These are phyloP conservation scores for Malus hybrid DNA, from an alignment of 331 rosid genomes.

Conservation along the genomic window DNA sequence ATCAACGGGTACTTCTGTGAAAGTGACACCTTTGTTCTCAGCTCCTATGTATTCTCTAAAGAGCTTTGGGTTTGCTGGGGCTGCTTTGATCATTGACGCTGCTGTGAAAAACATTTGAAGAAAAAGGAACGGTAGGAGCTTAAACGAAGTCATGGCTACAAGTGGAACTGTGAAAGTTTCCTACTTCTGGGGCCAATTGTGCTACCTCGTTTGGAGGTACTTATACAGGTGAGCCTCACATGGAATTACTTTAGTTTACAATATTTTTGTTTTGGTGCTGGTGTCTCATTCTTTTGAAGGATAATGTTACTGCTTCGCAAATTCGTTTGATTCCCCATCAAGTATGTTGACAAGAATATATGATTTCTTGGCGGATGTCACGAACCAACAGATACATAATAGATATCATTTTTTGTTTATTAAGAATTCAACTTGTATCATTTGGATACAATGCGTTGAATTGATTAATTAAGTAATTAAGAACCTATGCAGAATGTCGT, in stretches of 20 bases:
- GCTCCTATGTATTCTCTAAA: conserved; percentile 39
- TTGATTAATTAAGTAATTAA: neutral
- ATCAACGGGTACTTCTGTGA: conserved; percentile 21
- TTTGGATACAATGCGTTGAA: neutral
- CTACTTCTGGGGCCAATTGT: neutral
- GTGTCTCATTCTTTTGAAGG: neutral
- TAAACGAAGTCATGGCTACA: conserved; percentile 5
- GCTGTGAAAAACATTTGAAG: neutral
- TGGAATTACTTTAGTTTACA: neutral
- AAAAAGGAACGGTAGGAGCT: neutral
- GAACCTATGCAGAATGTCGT: neutral
- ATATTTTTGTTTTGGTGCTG: neutral
- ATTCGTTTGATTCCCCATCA: neutral
- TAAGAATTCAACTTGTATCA: neutral
- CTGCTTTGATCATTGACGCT: neutral
- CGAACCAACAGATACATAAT: neutral
- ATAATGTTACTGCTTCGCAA: neutral
- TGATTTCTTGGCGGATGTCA: neutral
- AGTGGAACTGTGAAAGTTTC: neutral
- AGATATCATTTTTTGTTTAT: neutral
- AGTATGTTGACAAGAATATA: neutral
- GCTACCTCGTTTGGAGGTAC: neutral
- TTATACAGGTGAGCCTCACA: neutral
- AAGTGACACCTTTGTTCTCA: neutral
- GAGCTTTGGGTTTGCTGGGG: conserved; percentile 10